Conservation (phyloP, 2,329 filamentous ascomycete genomes). For the Fusarium sp. region DNA sequence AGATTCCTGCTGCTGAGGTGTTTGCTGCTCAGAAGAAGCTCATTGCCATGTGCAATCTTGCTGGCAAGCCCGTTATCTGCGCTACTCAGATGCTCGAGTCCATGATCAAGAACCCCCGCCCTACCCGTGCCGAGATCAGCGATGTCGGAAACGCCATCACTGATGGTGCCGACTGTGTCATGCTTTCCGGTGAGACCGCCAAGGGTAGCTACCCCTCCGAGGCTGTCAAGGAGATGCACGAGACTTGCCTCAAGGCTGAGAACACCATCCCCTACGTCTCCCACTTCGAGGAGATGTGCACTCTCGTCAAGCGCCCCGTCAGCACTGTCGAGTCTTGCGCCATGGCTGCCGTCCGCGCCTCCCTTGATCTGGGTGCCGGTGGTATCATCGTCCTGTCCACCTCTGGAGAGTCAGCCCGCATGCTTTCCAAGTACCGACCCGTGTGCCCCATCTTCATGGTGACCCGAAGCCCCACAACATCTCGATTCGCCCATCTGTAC, state of each 20-base stretch:
- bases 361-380: constrained; percentile 94
- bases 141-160: constrained; percentile 98
- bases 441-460: constrained; percentile 99
- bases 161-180: constrained; percentile 98
- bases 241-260: constrained; percentile 96
- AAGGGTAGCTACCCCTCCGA: constrained; percentile 96
- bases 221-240: constrained; percentile 97
- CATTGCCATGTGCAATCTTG: constrained; percentile 99
- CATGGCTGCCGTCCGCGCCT: constrained; percentile 96
- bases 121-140: constrained; percentile 97
- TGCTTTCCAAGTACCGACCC: constrained; percentile 97
- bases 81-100: constrained; percentile 99
- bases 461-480: constrained; percentile 85
- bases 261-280: constrained; percentile 97
- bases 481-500: constrained; percentile 94
- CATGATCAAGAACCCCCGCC: constrained; percentile 99
- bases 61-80: constrained; percentile 98
- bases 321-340: constrained; percentile 92
- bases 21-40: constrained; percentile 99
- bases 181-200: constrained; percentile 99
- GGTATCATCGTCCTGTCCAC: constrained; percentile 97
- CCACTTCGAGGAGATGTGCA: constrained; percentile 95
- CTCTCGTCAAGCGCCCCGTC: constrained; percentile 84
- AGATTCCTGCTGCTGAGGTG: constrained; percentile 98
- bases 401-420: constrained; percentile 92